A percentile compares a stretch with the other conserved stretches of the same genome.
These are phyloP conservation scores for Gentiana straminea DNA, from an alignment of 257 asterid species.

Conservation along the genomic window DNA sequence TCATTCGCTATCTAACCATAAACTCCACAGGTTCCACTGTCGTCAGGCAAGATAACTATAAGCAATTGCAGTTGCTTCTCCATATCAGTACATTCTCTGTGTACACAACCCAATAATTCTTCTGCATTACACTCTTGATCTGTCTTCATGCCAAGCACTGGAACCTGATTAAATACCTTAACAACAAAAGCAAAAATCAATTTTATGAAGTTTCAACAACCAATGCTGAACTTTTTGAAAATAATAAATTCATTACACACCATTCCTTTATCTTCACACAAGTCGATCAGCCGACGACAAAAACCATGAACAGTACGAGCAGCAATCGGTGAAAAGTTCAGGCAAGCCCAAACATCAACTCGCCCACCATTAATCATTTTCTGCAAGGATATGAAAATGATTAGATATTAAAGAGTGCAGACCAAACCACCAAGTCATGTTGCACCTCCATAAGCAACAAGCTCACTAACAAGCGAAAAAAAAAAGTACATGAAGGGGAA, in stretches of 20 bases:
- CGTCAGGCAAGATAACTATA: conserved; percentile 59
- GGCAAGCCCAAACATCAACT: conserved; percentile 55
- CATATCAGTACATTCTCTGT: conserved; percentile 11
- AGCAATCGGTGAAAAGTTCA: conserved; percentile 34
- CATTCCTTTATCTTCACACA: conserved; percentile 76
- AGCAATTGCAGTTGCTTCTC: conserved; percentile 45
- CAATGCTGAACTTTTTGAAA: too few species aligned
- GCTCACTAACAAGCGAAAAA: too few species aligned
- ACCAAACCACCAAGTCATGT: too few species aligned
- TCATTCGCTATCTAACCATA: conserved; percentile 37
- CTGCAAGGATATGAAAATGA: conserved; percentile 23
- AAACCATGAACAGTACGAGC: conserved; percentile 12
- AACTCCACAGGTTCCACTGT: conserved; percentile 37
- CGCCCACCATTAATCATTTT: conserved; percentile 60
- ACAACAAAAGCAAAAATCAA: neutral
- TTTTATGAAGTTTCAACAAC: too few species aligned
- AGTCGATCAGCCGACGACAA: conserved; percentile 26
- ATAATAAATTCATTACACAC: conserved; percentile 29
- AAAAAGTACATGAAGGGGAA: too few species aligned
- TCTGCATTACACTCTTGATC: conserved; percentile 26
- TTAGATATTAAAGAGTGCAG: too few species aligned
- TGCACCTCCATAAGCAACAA: too few species aligned
- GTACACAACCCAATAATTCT: conserved; percentile 27
- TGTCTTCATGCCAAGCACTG: conserved; percentile 23
- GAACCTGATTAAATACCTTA: conserved; percentile 30